Percentiles rank a stretch among this genome's conserved stretches.
Conservation (phyloP, 257 asterid species). For the Solanum raphanifolium region DNA sequence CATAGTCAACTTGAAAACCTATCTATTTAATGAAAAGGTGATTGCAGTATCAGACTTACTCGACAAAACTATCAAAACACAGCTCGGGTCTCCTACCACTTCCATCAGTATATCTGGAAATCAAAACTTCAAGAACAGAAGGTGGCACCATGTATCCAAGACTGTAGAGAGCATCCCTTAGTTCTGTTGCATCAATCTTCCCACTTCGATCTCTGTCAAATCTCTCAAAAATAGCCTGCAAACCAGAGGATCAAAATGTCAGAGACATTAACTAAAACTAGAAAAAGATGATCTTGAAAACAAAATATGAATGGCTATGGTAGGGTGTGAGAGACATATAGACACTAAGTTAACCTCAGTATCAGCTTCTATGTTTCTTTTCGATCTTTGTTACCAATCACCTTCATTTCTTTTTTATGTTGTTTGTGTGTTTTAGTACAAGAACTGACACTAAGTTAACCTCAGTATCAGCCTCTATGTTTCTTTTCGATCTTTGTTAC, state of each 20-base stretch:
- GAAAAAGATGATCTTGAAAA: not conserved
- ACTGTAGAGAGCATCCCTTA: constrained; percentile 65
- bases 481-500: no score
- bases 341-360: not conserved
- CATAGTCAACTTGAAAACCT: not conserved
- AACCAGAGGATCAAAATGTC: not conserved
- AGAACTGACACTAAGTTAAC: no score
- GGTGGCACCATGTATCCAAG: constrained; percentile 76
- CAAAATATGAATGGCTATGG: not conserved
- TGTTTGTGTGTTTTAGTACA: not conserved
- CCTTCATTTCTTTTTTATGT: not conserved
- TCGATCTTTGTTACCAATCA: not conserved
- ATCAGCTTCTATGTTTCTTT: not conserved
- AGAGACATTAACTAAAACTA: not conserved
- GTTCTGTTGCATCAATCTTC: constrained; percentile 61
- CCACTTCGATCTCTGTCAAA: constrained; percentile 81
- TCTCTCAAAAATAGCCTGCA: constrained; percentile 62
- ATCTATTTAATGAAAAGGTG: not conserved
- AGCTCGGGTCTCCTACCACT: constrained; percentile 51
- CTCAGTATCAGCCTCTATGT: no score
- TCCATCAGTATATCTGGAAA: constrained; percentile 70
- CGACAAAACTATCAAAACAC: constrained; percentile 66
- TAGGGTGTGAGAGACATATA: not conserved
- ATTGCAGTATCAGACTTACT: constrained; percentile 36
- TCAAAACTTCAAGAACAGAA: constrained; percentile 59